Conservation (phyloP, 768 basidiomycete genomes). For the Cystofilobasidium capitatum region DNA sequence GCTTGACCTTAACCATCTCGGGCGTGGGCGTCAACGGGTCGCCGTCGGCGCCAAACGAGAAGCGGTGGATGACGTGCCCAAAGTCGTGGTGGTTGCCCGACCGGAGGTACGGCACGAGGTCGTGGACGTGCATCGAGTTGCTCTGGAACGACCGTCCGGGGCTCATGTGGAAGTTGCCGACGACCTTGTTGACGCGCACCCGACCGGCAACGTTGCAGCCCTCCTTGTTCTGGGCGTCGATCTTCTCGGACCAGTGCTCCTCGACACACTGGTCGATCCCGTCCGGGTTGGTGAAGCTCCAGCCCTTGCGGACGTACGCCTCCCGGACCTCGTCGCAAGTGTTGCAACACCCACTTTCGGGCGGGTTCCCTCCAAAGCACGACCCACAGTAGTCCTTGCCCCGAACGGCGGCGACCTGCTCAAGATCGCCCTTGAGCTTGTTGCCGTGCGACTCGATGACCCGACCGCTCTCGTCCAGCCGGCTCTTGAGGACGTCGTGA, state of each 20-base stretch:
- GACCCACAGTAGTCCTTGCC: slow-evolving; percentile 76
- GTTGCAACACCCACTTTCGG: slow-evolving; percentile 61
- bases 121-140: slow-evolving; percentile 65
- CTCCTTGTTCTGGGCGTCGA: slow-evolving; percentile 82
- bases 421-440: slow-evolving; percentile 73
- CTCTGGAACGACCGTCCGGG: slow-evolving; percentile 93
- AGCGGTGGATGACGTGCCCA: slow-evolving; percentile 70
- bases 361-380: slow-evolving; percentile 70
- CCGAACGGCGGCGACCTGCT: slow-evolving; percentile 57
- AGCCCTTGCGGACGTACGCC: slow-evolving; percentile 81
- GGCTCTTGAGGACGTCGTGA: slow-evolving; percentile 77
- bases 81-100: slow-evolving; percentile 78
- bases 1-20: slow-evolving; percentile 46
- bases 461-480: slow-evolving; percentile 54
- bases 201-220: slow-evolving; percentile 89
- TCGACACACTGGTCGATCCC: slow-evolving; percentile 87
- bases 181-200: slow-evolving; percentile 91
- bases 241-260: slow-evolving; percentile 90
- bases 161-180: slow-evolving; percentile 78
- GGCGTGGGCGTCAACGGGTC: slow-evolving; percentile 46
- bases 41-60: slow-evolving; percentile 63
- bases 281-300: slow-evolving; percentile 88
- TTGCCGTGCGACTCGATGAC: slow-evolving; percentile 44
- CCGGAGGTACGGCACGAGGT: slow-evolving; percentile 86
- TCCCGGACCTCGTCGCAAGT: slow-evolving; percentile 88